A percentile compares a stretch with the other conserved stretches of the same genome.
Conservation (phyloP, 78 protist species). For the Capsaspora owczarzaki region DNA sequence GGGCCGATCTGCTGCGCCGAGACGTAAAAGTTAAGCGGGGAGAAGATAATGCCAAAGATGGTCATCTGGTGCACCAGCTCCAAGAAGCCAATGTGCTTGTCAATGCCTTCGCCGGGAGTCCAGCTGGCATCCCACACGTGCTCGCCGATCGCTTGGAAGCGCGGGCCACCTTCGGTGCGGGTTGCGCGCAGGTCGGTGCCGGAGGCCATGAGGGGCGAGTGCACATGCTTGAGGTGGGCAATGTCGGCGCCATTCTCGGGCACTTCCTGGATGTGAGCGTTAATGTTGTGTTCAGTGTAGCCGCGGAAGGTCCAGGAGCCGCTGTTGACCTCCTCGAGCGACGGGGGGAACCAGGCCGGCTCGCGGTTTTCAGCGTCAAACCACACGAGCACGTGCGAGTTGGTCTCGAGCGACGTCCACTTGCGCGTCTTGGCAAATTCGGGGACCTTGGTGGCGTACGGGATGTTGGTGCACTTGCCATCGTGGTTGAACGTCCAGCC, state of each 20-base stretch:
- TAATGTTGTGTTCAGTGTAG: neutral
- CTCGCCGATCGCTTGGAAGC: neutral
- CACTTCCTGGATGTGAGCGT: neutral
- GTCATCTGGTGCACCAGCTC: neutral
- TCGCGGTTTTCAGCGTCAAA: conserved; percentile 18
- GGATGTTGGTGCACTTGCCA: conserved; percentile 29
- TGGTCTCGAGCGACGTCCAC: neutral
- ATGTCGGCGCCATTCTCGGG: conserved; percentile 43
- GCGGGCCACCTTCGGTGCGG: too few relatives aligned
- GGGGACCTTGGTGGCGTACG: neutral
- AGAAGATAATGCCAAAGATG: neutral
- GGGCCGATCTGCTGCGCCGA: conserved; percentile 13
- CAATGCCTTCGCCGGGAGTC: neutral
- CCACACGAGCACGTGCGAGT: conserved; percentile 17
- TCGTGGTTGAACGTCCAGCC: conserved; percentile 31
- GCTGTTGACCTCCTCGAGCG: neutral
- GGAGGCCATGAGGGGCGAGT: neutral
- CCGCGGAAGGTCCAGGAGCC: neutral
- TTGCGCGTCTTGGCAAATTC: neutral
- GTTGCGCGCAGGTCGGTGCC: neutral
- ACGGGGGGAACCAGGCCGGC: conserved; percentile 2
- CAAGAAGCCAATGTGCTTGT: neutral
- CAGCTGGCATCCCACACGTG: neutral
- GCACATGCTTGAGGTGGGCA: conserved; percentile 36
- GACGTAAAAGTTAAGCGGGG: neutral